These are phyloP conservation scores for Globisporangium orthogonon DNA, from an alignment of 352 stramenopile genomes.

Conservation along the genomic window DNA sequence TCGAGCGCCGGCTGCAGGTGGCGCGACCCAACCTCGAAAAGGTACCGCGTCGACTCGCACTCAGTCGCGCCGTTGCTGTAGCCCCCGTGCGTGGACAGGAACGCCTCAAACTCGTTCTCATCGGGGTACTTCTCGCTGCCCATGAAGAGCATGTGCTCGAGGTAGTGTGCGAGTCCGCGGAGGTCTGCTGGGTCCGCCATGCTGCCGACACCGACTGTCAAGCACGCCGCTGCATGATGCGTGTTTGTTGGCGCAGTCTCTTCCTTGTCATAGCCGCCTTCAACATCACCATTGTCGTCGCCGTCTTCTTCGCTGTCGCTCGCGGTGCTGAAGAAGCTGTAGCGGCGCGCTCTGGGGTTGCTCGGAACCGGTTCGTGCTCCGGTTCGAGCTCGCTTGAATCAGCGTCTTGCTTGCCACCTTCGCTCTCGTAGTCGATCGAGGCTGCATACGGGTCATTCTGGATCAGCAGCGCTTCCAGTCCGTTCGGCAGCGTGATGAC, in stretches of 20 bases:
- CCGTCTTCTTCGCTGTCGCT: conserved; percentile 14
- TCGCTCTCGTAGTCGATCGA: background rate
- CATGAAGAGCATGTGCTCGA: conserved; percentile 94
- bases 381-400: background rate
- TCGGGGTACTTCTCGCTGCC: conserved; percentile 87
- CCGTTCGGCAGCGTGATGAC: conserved; percentile 61
- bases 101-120: conserved; percentile 90
- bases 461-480: conserved; percentile 55
- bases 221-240: conserved; percentile 36
- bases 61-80: conserved; percentile 90
- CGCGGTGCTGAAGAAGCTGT: conserved; percentile 11
- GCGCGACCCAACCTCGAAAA: conserved; percentile 77
- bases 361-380: background rate
- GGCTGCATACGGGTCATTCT: conserved; percentile 20
- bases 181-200: conserved; percentile 49
- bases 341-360: conserved; percentile 1
- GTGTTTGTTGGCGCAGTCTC: conserved; percentile 10
- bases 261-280: conserved; percentile 10
- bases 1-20: conserved; percentile 61
- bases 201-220: conserved; percentile 54
- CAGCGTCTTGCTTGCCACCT: background rate
- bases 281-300: conserved; percentile 9
- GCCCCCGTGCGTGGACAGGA: conserved; percentile 81
- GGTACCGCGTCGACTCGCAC: conserved; percentile 86
- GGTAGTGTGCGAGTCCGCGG: conserved; percentile 71